Evolutionary conservation across 179 eudicot genomes (phyloP).

Genomic region (Gypsophila paniculata): DNA sequence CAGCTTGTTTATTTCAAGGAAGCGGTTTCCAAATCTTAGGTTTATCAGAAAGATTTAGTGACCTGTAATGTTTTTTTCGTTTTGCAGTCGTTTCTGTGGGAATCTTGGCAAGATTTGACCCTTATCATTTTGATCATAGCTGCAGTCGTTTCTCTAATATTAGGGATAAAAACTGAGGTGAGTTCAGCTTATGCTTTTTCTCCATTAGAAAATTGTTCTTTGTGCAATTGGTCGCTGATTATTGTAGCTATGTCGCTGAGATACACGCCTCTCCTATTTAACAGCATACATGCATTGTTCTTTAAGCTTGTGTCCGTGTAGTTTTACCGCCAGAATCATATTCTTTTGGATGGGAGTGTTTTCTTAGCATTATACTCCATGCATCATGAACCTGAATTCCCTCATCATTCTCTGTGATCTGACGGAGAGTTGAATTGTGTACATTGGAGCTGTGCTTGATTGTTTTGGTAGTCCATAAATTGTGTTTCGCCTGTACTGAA

Average conservation of each 20-base stretch:
- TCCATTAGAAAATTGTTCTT: not conserved
- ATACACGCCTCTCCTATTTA: not conserved
- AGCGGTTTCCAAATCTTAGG: not conserved
- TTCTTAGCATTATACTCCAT: not conserved
- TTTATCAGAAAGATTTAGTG: conserved; percentile 13
- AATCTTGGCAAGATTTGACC: conserved; percentile 83
- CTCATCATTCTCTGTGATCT: not conserved
- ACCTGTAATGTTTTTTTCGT: conserved; percentile 10
- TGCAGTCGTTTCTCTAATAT: conserved; percentile 60
- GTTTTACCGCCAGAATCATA: not conserved
- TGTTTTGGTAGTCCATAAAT: not conserved
- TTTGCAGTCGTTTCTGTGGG: conserved; percentile 81
- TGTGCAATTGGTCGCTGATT: conserved; percentile 6
- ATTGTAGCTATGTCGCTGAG: too few species aligned
- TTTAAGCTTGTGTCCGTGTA: not conserved
- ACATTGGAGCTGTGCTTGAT: not conserved
- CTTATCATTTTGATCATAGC: conserved; percentile 80
- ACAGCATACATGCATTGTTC: not conserved
- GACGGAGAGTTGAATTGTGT: not conserved
- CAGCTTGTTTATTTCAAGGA: conserved; percentile 2
- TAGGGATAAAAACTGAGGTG: conserved; percentile 88
- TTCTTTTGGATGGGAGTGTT: not conserved
- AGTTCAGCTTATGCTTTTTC: conserved; percentile 15
- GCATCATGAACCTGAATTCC: not conserved
- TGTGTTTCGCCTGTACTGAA: not conserved